A percentile compares a stretch with the other conserved stretches of the same genome.
Conservation (phyloP, 768 basidiomycete genomes). For the Boletellus ananas region DNA sequence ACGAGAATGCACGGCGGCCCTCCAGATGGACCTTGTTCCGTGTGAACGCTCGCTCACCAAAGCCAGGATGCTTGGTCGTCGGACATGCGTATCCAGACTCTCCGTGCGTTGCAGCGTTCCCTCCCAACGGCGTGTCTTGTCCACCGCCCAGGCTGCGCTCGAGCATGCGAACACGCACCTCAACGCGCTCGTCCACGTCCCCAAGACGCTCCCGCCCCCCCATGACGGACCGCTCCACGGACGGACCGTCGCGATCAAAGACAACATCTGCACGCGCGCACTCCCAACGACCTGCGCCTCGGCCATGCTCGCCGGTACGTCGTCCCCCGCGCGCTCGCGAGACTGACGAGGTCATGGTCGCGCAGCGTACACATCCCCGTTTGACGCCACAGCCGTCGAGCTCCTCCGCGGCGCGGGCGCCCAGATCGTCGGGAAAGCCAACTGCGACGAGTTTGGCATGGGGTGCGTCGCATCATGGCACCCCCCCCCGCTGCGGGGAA, state of each 20-base stretch:
- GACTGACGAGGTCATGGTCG: background rate
- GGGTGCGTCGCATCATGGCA: constrained; percentile 50
- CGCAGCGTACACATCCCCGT: constrained; percentile 72
- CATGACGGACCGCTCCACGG: constrained; percentile 33
- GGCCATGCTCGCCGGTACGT: constrained; percentile 60
- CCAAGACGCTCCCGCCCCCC: background rate
- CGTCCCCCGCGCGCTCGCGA: background rate
- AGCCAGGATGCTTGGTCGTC: background rate
- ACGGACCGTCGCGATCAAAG: constrained; percentile 72
- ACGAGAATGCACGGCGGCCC: too few species aligned
- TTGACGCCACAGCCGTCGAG: constrained; percentile 80
- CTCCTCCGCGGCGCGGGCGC: constrained; percentile 60
- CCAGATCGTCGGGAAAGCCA: constrained; percentile 80
- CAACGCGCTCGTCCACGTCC: constrained; percentile 52
- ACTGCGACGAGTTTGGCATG: constrained; percentile 99
- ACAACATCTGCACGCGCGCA: constrained; percentile 72
- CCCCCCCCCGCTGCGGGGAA: background rate
- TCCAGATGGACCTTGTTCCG: too few species aligned
- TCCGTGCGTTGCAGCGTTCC: background rate
- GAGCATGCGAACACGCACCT: constrained; percentile 35
- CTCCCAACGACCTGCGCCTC: constrained; percentile 80
- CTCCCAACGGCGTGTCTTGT: constrained; percentile 5
- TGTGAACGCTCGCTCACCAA: too few species aligned
- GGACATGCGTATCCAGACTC: background rate
- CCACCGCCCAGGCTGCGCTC: constrained; percentile 1